Evolutionary conservation across 192 early-diverging fungal species (phyloP).

Genomic region (Dissophora ornata): DNA sequence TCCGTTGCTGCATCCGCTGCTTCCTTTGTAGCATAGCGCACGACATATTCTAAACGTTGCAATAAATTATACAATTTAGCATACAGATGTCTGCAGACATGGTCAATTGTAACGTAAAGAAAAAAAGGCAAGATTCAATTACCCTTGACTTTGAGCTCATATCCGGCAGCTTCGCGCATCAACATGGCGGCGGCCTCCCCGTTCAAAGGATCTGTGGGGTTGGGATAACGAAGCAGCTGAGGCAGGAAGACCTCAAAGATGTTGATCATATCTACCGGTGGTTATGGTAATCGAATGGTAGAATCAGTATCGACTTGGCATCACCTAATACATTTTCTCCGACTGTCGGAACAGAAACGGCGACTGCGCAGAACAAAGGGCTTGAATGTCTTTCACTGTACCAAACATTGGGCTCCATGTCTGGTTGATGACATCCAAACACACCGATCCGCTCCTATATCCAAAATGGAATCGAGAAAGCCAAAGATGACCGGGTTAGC

Average conservation of each 20-base stretch:
- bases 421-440: slow-evolving; percentile 99
- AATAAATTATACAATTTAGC: too few relatives aligned
- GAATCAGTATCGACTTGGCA: too few relatives aligned
- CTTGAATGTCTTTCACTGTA: slow-evolving; percentile 43
- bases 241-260: slow-evolving; percentile 99
- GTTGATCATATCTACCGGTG: slow-evolving; percentile 99
- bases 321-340: too few relatives aligned
- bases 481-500: background rate
- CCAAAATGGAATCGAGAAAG: slow-evolving; percentile 4
- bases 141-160: slow-evolving; percentile 96
- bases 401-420: slow-evolving; percentile 99
- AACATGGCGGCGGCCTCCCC: slow-evolving; percentile 98
- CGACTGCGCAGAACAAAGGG: too few relatives aligned
- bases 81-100: too few relatives aligned
- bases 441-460: slow-evolving; percentile 94
- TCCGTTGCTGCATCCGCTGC: slow-evolving; percentile 83
- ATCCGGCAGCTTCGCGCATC: slow-evolving; percentile 92
- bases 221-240: slow-evolving; percentile 97
- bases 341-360: too few relatives aligned
- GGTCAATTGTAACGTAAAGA: slow-evolving; percentile 1
- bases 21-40: slow-evolving; percentile 85
- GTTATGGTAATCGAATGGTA: too few relatives aligned
- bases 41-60: slow-evolving; percentile 81
- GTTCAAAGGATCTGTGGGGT: slow-evolving; percentile 99
- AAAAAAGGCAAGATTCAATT: slow-evolving; percentile 9